phyloP scores from a whole-genome alignment of 2,329 filamentous ascomycete species.

The Bipolaris zeicola region DNA sequence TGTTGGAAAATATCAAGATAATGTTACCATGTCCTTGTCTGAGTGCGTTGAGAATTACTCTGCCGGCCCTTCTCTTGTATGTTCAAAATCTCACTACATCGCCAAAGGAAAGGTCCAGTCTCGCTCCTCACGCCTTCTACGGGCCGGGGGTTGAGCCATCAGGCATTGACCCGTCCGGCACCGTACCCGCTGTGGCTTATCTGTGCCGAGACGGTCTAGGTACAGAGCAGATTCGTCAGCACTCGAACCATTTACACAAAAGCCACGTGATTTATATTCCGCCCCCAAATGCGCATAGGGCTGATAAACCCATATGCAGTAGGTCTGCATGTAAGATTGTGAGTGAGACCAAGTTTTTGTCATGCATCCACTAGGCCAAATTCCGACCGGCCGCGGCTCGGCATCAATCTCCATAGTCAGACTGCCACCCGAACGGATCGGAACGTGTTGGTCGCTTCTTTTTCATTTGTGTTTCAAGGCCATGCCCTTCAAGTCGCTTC shows the following conservation, averaged over 20 bases:
- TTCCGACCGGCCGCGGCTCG: not conserved
- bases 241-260: slow-evolving; percentile 10
- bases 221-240: slow-evolving; percentile 17
- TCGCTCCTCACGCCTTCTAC: too few species aligned
- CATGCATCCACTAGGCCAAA: not conserved
- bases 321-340: slow-evolving; percentile 9
- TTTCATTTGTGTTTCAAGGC: not conserved
- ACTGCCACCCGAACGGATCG: not conserved
- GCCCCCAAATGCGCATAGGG: slow-evolving; percentile 2
- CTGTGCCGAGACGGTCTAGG: slow-evolving; percentile 1
- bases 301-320: slow-evolving; percentile 1
- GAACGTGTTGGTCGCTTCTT: not conserved
- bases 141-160: too few species aligned
- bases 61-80: too few species aligned
- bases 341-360: slow-evolving; percentile 6
- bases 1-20: too few species aligned
- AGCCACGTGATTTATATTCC: slow-evolving; percentile 4
- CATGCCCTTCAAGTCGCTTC: slow-evolving; percentile 12
- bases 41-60: too few species aligned
- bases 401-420: not conserved
- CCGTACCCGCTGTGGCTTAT: slow-evolving; percentile 13
- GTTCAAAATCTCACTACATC: too few species aligned
- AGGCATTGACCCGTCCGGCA: not conserved
- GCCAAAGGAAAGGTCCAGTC: too few species aligned
- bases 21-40: too few species aligned